Percentiles rank a stretch among this genome's conserved stretches.
Evolutionary conservation across 768 basidiomycete genomes (phyloP).

Genomic region (Mycena floridula): DNA sequence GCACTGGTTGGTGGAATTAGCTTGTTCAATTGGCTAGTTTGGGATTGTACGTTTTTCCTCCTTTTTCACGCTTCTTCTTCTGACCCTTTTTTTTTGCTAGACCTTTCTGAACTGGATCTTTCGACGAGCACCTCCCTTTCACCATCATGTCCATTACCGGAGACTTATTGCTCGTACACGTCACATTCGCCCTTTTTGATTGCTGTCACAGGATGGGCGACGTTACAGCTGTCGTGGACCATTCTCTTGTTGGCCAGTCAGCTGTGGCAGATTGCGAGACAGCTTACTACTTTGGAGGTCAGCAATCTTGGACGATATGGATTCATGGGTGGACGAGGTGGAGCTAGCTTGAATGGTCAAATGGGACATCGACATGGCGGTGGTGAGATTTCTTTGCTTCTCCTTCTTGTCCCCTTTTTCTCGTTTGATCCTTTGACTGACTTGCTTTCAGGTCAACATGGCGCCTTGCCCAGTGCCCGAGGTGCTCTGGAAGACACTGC

Average conservation of each 20-base stretch:
- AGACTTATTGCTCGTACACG: slow-evolving; percentile 63
- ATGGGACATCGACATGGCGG: slow-evolving; percentile 77
- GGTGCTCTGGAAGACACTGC: slow-evolving; percentile 44
- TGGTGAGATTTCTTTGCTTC: no score
- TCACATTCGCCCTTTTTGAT: slow-evolving; percentile 80
- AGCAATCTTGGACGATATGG: slow-evolving; percentile 93
- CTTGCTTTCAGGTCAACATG: no score
- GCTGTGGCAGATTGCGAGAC: slow-evolving; percentile 85
- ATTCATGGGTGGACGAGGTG: slow-evolving; percentile 91
- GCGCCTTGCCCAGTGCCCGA: no score
- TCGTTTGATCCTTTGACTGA: no score
- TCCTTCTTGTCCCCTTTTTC: no score
- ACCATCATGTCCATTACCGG: slow-evolving; percentile 63
- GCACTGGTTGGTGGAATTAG: slow-evolving; percentile 78
- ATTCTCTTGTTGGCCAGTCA: slow-evolving; percentile 79
- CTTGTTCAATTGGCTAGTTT: slow-evolving; percentile 80
- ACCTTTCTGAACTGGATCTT: slow-evolving; percentile 51
- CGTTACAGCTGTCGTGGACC: slow-evolving; percentile 95
- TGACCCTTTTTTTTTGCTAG: slow-evolving; percentile 1
- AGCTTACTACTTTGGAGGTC: slow-evolving; percentile 96
- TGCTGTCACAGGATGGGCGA: slow-evolving; percentile 76
- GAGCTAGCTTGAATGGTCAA: slow-evolving; percentile 59
- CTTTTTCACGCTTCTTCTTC: neutral
- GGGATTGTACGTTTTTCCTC: slow-evolving; percentile 55
- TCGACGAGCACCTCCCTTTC: slow-evolving; percentile 40